Evolutionary conservation across 192 early-diverging fungal genomes (phyloP).

Genomic region (Paraglomus occultum): DNA sequence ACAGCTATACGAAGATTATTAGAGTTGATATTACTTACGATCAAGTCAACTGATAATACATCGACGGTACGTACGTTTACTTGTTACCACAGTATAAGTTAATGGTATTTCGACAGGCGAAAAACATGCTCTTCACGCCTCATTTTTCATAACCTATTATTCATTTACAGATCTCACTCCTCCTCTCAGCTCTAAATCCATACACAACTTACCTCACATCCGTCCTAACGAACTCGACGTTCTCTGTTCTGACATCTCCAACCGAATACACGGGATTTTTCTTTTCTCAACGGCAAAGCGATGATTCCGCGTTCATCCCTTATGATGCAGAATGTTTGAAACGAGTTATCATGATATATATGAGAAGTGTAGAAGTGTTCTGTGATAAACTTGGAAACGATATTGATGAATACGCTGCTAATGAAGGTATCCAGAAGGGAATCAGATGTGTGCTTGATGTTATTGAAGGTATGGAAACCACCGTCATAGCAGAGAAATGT

Average conservation of each 20-base stretch:
- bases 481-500: background rate
- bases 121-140: too few relatives aligned
- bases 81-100: background rate
- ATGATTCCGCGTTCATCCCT: background rate
- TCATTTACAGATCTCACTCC: background rate
- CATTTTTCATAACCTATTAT: background rate
- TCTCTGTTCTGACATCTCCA: background rate
- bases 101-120: background rate
- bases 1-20: slow-evolving; percentile 4
- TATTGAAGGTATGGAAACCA: slow-evolving; percentile 14
- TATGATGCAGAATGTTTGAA: slow-evolving; percentile 29
- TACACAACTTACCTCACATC: background rate
- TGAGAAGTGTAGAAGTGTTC: background rate
- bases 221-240: background rate
- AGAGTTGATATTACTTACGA: background rate
- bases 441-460: background rate
- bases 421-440: background rate
- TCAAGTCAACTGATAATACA: background rate
- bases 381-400: background rate
- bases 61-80: background rate
- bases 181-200: background rate
- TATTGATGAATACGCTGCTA: background rate
- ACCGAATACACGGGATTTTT: background rate
- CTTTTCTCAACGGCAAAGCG: background rate
- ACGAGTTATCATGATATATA: slow-evolving; percentile 7